phyloP scores from a whole-genome alignment of 2,329 filamentous ascomycete species.

The Dactylella cylindrospora region DNA sequence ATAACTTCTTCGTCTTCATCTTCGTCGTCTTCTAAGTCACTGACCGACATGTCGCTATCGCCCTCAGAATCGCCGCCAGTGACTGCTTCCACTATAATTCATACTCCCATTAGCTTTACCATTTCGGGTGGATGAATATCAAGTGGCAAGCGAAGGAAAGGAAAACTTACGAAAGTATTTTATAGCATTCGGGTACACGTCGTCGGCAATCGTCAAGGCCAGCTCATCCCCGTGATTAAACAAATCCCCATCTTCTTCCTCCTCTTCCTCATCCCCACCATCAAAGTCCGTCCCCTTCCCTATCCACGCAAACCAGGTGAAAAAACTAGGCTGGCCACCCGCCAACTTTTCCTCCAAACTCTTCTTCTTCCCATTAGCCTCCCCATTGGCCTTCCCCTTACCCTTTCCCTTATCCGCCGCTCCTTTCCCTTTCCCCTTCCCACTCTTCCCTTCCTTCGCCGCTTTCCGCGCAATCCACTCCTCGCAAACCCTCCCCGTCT shows the following conservation, averaged over 20 bases:
- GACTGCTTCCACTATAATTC: constrained; percentile 64
- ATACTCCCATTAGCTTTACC: background rate
- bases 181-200: constrained; percentile 83
- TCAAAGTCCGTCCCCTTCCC: constrained; percentile 51
- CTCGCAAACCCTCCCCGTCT: constrained; percentile 72
- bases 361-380: constrained; percentile 58
- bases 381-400: constrained; percentile 53
- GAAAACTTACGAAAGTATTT: constrained; percentile 79
- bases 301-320: constrained; percentile 47
- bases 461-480: constrained; percentile 67
- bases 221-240: constrained; percentile 86
- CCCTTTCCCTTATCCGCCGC: constrained; percentile 52
- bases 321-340: constrained; percentile 48
- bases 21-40: constrained; percentile 55
- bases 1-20: constrained; percentile 62
- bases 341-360: constrained; percentile 61
- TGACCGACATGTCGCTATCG: constrained; percentile 62
- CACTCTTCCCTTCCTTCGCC: constrained; percentile 51
- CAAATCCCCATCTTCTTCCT: constrained; percentile 70
- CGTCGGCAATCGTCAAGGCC: constrained; percentile 77
- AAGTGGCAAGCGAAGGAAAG: background rate
- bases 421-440: constrained; percentile 50
- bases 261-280: constrained; percentile 60
- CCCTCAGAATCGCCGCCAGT: constrained; percentile 63
- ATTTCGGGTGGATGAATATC: background rate